phyloP scores from a whole-genome alignment of 306 rosid genomes.

The Glycine soja region DNA sequence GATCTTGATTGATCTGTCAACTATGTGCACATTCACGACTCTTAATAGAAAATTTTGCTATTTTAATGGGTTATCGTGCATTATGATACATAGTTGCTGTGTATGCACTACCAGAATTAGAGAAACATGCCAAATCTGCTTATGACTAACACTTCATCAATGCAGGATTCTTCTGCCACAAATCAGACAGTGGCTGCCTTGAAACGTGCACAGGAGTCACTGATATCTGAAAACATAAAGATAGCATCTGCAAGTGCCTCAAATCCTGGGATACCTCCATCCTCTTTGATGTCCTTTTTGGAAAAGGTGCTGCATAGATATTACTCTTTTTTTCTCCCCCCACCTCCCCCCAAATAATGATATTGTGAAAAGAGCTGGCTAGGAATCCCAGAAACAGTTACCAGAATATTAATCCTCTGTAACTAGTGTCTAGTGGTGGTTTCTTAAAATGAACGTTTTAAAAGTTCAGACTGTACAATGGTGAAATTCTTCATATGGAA shows the following conservation, averaged over 20 bases:
- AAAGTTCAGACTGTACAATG: background rate
- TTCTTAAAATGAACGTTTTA: constrained; percentile 27
- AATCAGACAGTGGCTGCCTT: constrained; percentile 72
- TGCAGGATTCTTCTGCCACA: constrained; percentile 79
- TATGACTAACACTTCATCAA: constrained; percentile 18
- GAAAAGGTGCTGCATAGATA: constrained; percentile 60
- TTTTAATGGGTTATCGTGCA: constrained; percentile 23
- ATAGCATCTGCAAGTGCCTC: constrained; percentile 68
- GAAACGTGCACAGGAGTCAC: constrained; percentile 76
- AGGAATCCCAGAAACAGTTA: constrained; percentile 12
- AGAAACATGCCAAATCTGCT: constrained; percentile 38
- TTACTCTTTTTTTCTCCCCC: background rate
- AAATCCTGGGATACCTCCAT: constrained; percentile 97
- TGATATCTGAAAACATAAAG: constrained; percentile 64
- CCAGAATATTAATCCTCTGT: background rate
- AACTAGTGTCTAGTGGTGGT: background rate
- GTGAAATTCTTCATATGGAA: constrained; percentile 21
- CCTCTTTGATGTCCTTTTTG: constrained; percentile 86
- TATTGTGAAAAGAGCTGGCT: constrained; percentile 34
- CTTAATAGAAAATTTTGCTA: constrained; percentile 19
- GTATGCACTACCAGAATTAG: constrained; percentile 13
- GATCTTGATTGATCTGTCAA: constrained; percentile 43
- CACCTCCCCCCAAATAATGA: background rate
- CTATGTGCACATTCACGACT: constrained; percentile 16
- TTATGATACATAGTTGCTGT: constrained; percentile 11